Conservation (phyloP, 768 basidiomycete genomes). For the Sarcodon sp. region DNA sequence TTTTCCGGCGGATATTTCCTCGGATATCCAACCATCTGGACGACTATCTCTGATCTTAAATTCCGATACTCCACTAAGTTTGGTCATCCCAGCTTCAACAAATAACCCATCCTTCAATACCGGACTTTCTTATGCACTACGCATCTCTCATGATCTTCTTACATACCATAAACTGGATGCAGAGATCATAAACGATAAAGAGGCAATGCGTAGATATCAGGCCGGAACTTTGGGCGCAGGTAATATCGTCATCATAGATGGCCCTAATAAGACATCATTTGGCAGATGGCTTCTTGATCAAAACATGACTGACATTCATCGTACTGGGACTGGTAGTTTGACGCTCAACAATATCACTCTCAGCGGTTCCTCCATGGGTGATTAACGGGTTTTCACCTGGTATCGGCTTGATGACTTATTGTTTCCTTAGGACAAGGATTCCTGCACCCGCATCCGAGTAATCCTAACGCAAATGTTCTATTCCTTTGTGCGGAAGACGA, state of each 20-base stretch:
- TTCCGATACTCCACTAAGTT: constrained; percentile 33
- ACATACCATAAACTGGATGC: constrained; percentile 61
- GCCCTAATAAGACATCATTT: constrained; percentile 11
- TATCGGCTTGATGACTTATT: neutral
- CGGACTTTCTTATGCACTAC: constrained; percentile 33
- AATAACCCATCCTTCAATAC: constrained; percentile 19
- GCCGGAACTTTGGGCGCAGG: constrained; percentile 19
- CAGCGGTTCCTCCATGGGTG: too few species aligned
- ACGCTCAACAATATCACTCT: too few species aligned
- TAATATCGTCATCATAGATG: constrained; percentile 52
- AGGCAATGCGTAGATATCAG: constrained; percentile 15
- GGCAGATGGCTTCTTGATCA: constrained; percentile 6
- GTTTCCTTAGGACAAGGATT: constrained; percentile 36
- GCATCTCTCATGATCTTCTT: constrained; percentile 57
- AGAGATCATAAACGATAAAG: constrained; percentile 36
- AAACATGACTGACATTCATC: constrained; percentile 9
- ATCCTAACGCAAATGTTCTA: constrained; percentile 23
- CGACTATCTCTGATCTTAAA: constrained; percentile 59
- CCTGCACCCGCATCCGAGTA: constrained; percentile 49
- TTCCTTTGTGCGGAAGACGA: constrained; percentile 49
- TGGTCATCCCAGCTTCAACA: constrained; percentile 32
- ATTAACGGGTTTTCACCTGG: neutral
- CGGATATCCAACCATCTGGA: constrained; percentile 22
- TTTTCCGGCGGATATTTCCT: neutral
- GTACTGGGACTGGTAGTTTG: too few species aligned